Evolutionary conservation across 345 rosid genomes (phyloP).

Genomic region (Moricandia arvensis): DNA sequence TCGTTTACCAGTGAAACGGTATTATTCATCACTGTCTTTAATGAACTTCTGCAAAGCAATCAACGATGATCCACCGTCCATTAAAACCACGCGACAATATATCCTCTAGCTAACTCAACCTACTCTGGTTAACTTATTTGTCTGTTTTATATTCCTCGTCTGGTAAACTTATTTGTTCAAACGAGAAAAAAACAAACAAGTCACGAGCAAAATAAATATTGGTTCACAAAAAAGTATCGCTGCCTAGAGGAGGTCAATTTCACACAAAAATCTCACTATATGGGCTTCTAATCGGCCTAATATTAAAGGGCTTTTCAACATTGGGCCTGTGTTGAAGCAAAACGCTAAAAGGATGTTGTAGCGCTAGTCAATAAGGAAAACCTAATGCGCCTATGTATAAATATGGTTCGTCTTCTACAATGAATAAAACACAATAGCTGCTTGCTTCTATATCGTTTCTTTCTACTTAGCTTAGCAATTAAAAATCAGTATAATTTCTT

Average conservation of each 20-base stretch:
- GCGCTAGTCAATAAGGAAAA: background rate
- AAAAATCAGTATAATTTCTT: background rate
- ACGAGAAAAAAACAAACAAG: no score
- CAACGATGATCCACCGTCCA: conserved; percentile 34
- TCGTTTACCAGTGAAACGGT: background rate
- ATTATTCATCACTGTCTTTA: conserved; percentile 11
- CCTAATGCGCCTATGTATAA: conserved; percentile 27
- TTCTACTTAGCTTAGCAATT: background rate
- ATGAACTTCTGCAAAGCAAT: conserved; percentile 28
- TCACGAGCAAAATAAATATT: no score
- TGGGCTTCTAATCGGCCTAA: background rate
- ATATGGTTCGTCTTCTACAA: background rate
- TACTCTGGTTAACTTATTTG: no score
- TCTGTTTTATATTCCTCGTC: no score
- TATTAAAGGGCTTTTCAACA: background rate
- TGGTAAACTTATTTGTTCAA: no score
- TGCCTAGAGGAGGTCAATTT: background rate
- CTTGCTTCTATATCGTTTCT: background rate
- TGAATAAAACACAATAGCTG: background rate
- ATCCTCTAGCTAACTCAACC: no score
- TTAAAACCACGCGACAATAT: no score
- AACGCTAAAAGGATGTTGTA: background rate
- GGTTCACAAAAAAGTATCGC: background rate
- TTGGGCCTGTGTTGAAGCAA: background rate
- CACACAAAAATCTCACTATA: background rate